Conservation (phyloP, 257 asterid genomes). For the Solanum arcanum region DNA sequence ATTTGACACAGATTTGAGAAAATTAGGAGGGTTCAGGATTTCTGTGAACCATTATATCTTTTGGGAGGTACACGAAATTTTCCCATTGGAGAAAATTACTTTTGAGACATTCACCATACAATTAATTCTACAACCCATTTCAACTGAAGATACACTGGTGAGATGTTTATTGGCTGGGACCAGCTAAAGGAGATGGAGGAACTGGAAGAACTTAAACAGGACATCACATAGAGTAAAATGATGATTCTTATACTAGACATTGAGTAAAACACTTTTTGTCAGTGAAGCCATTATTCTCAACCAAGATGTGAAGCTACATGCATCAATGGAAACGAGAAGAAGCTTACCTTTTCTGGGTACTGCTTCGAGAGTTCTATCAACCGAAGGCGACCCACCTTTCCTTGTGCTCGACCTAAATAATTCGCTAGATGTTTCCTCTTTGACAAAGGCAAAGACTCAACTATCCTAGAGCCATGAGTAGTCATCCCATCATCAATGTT, state of each 20-base stretch:
- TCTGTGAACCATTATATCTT: neutral
- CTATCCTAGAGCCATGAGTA: constrained; percentile 37
- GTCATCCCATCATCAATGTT: constrained; percentile 96
- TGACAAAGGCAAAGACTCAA: constrained; percentile 78
- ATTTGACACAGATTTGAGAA: neutral
- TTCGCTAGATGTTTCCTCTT: constrained; percentile 77
- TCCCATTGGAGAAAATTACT: neutral
- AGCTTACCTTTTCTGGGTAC: constrained; percentile 73
- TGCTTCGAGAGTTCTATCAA: constrained; percentile 74
- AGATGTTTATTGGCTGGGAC: neutral
- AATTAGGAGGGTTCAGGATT: neutral
- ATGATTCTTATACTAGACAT: neutral
- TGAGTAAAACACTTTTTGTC: neutral
- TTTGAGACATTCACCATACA: neutral
- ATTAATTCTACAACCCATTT: neutral
- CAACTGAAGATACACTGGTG: neutral
- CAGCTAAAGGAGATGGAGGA: neutral
- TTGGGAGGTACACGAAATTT: neutral
- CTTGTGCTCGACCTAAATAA: constrained; percentile 91
- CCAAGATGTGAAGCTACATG: neutral
- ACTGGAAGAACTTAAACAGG: neutral
- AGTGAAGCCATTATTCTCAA: neutral
- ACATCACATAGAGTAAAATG: neutral
- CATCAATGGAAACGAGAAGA: neutral
- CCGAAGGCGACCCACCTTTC: constrained; percentile 73